A percentile compares a stretch with the other conserved stretches of the same genome.
Conservation (phyloP, 768 basidiomycete genomes). For the Trametes villosa region DNA sequence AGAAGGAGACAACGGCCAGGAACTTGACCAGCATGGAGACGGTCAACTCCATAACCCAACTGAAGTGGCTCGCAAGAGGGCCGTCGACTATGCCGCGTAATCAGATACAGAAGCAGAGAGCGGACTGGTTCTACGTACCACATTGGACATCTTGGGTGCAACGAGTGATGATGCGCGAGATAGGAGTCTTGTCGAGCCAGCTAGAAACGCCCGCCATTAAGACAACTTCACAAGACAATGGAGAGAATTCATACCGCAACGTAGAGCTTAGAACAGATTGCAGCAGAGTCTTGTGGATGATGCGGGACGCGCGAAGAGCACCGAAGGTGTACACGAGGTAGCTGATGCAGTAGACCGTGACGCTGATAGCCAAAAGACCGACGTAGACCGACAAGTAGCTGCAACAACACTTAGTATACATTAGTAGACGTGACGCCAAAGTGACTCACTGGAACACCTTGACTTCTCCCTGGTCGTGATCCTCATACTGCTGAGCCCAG, state of each 20-base stretch:
- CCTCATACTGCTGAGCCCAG: conserved; percentile 41
- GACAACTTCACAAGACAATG: not conserved
- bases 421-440: too few species aligned
- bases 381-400: conserved; percentile 38
- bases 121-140: conserved; percentile 21
- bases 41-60: conserved; percentile 37
- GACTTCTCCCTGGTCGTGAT: conserved; percentile 33
- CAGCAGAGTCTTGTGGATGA: conserved; percentile 37
- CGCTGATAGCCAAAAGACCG: conserved; percentile 18
- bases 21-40: conserved; percentile 40
- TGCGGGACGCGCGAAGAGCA: conserved; percentile 35
- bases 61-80: conserved; percentile 33
- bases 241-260: conserved; percentile 23
- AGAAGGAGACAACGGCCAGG: conserved; percentile 43
- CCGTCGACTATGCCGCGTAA: conserved; percentile 38
- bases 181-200: conserved; percentile 56
- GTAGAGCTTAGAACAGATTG: conserved; percentile 38
- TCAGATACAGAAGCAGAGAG: not conserved
- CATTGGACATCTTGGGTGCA: conserved; percentile 68
- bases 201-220: too few species aligned
- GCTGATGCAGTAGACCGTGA: conserved; percentile 28
- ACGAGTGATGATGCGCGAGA: conserved; percentile 64
- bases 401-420: not conserved
- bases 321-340: conserved; percentile 35
- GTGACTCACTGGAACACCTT: conserved; percentile 35